Base-by-base conservation (phyloP, 352 stramenopile genomes). In the Phytophthora fragariaefolia region DNA sequence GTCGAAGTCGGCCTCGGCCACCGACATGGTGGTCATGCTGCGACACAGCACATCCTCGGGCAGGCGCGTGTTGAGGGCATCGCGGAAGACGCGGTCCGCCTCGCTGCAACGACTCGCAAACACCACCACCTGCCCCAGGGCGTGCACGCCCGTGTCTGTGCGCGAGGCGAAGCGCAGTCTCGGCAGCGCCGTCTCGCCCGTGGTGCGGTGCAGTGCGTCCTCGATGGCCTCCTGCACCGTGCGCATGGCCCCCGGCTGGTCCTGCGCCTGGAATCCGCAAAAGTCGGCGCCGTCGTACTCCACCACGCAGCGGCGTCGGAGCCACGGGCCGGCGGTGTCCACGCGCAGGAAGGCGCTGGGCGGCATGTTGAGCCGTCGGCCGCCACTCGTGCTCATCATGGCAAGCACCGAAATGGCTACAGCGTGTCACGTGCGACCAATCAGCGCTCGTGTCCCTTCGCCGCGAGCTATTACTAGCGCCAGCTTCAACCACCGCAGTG, bases 141-240 rank as follows among this genome's bases (percentile, higher is more conserved):
- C 91, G 74, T 98, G 94, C 18, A 99, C 96, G 22, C 94, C 94
- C 8, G 85, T 81, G 80, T 99, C 96, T 0, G 96, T 99, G 23
- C 96, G 85, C 23, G 90, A 93, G 17, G 94, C 91, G 56, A 86
- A 96, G 18, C 93, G 80, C 22, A 99, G 76, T 53, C 87, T 84
- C 10, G 71, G 40, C 20, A 76, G 54, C 18, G 96, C 51, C 13
- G 30, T 65, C 63, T 93, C 84, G 63, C 84, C 76, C 12, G 90
- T 93, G 20, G 86, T 92, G 9, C 87, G 84, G 6, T 63, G 38
- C 30, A 96, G 59, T 22, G 83, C 83, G 57, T 93, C 74, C 48
- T 96, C 87, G 50, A 97, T 80, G 40, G 63, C 66, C 53, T 88
- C 74, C 60, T 97, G 87, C 32, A 95, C 82, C 0, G 86, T 95